Conservation (phyloP, 2,329 filamentous ascomycete genomes). For the Aspergillus clavatus region DNA sequence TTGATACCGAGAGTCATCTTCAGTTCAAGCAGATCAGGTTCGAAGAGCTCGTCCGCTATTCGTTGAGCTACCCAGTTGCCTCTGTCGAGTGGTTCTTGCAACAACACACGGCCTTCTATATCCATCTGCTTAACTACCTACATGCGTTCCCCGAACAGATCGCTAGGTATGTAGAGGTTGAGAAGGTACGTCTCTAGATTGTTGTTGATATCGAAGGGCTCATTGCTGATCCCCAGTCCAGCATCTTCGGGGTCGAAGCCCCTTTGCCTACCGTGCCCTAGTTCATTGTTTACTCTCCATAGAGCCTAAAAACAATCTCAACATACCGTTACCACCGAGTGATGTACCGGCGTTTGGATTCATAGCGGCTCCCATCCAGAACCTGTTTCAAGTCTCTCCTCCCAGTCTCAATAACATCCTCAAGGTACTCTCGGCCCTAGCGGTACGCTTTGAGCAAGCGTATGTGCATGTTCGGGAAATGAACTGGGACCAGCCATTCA, state of each 20-base stretch:
- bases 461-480: slow-evolving; percentile 34
- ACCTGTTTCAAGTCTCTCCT: slow-evolving; percentile 29
- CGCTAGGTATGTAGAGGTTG: slow-evolving; percentile 31
- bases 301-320: slow-evolving; percentile 11
- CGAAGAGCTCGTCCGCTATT: slow-evolving; percentile 38
- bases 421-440: slow-evolving; percentile 35
- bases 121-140: slow-evolving; percentile 31
- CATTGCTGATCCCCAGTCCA: slow-evolving; percentile 13
- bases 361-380: slow-evolving; percentile 36
- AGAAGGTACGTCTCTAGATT: slow-evolving; percentile 26
- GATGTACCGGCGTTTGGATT: slow-evolving; percentile 29
- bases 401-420: slow-evolving; percentile 30
- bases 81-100: slow-evolving; percentile 38
- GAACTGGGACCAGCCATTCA: slow-evolving; percentile 32
- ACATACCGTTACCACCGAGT: slow-evolving; percentile 7
- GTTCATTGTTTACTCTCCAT: slow-evolving; percentile 27
- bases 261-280: slow-evolving; percentile 36
- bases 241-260: slow-evolving; percentile 33
- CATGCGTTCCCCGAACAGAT: slow-evolving; percentile 29
- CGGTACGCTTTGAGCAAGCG: slow-evolving; percentile 30
- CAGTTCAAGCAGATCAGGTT: slow-evolving; percentile 38
- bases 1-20: slow-evolving; percentile 38
- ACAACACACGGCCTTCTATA: slow-evolving; percentile 35
- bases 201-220: background rate
- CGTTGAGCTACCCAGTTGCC: slow-evolving; percentile 31